Conservation (phyloP, 78 protist species). For the Isochrysis galbana region DNA sequence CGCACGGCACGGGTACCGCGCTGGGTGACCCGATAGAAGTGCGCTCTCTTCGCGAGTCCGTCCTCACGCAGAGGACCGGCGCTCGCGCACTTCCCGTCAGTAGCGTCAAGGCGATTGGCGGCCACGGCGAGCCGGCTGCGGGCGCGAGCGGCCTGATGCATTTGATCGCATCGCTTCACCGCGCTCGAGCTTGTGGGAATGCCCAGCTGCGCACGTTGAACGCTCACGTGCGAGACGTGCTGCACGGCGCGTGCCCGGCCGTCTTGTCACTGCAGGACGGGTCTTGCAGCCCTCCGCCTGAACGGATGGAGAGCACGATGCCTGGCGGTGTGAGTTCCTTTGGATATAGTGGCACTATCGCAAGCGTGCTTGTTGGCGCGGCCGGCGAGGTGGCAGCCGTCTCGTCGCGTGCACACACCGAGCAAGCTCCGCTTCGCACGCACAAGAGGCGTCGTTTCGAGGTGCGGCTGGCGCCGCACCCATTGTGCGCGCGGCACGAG, state of each 20-base stretch:
- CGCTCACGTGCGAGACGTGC: background rate
- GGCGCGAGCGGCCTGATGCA: background rate
- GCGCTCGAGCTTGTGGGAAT: background rate
- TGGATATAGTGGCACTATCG: slow-evolving; percentile 24
- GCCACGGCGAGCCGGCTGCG: slow-evolving; percentile 29
- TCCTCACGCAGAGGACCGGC: background rate
- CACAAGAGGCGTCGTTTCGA: background rate
- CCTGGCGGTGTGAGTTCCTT: background rate
- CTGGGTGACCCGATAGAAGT: slow-evolving; percentile 69
- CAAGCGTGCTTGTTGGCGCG: background rate
- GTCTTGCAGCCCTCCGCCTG: background rate
- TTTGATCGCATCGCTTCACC: background rate
- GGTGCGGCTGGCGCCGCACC: background rate
- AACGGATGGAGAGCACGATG: too few relatives aligned
- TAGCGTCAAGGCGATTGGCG: background rate
- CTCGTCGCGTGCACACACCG: too few relatives aligned
- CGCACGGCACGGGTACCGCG: slow-evolving; percentile 43
- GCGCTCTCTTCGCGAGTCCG: background rate
- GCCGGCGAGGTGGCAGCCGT: background rate
- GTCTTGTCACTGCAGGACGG: background rate
- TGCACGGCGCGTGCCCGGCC: background rate
- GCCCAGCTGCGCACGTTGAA: background rate
- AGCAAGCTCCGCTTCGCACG: background rate
- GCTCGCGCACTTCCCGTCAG: background rate
- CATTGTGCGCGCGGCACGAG: background rate